Evolutionary conservation across 1,284 basidiomycete genomes (phyloP), one percentile per base, ranked within the genome.

Genomic region (Cystobasidiaceae sp.): DNA sequence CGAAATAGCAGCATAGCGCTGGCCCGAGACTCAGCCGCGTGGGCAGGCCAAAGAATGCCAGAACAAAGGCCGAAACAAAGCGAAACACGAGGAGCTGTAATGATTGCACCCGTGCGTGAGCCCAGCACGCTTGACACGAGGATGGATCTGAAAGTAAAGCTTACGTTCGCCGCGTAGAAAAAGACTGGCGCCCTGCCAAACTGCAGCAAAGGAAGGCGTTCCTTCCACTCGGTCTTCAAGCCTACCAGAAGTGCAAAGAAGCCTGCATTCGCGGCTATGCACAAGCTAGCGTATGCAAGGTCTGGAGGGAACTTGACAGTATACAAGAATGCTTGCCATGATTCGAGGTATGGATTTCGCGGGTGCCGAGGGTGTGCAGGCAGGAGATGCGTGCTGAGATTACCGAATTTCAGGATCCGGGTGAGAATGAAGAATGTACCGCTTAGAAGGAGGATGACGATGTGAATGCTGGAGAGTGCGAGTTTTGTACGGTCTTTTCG

Each of bases 251-350:
- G n/a, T 7, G 39, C 51, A 32, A 64, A 64, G 6, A 64, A 43
- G 19, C 44, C 21, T 15, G 51, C 50, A 23, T 46, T 56, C 9
- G 27, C 61, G 15, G 41, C 52, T 13, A 64, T 27, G 17, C 49
- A 55, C 7, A 64, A 19, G 33, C 61, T 64, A 6, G 61, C 32
- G 43, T 64, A 64, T 23, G 61, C 61, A 0, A 64, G 41, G 37
- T 64, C 61, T 19, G 61, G 61, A 21, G 61, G 61, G 21, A 64
- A 64, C 44, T 64, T 64, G 50, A 56, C 32, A 23, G 61, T 64
- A 44, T 64, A 64, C 21, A 64, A 34, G 45, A 64, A 64, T 2
- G 61, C 61, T 33, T 64, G 61, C 61, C 61, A 64, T 17, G 61
- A 64, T 55, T 55, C 61, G 11, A 55, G 45, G 21, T 64, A 64